Conservation (phyloP, 106 monocot genomes). For the Acorus gramineus region DNA sequence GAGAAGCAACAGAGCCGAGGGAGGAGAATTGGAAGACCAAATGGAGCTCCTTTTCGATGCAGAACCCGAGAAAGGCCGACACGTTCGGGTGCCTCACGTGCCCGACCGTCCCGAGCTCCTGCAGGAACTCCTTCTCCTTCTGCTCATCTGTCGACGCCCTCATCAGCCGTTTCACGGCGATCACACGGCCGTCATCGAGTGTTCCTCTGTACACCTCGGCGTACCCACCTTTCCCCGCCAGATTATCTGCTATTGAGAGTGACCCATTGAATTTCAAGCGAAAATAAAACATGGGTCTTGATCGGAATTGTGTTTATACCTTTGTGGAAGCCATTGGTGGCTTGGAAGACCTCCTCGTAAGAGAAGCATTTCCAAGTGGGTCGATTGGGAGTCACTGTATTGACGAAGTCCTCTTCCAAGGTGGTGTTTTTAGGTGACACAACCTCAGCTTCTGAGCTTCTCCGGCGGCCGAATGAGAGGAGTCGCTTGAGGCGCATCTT, state of each 20-base stretch:
- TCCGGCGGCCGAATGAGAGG: too few relatives aligned
- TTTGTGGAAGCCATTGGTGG: conserved; percentile 48
- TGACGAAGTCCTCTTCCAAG: too few relatives aligned
- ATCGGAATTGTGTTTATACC: conserved; percentile 12
- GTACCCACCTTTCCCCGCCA: conserved; percentile 65
- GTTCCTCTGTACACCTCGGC: conserved; percentile 60
- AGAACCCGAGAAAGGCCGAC: conserved; percentile 49
- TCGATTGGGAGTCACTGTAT: too few relatives aligned
- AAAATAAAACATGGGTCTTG: neutral
- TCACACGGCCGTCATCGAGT: conserved; percentile 26
- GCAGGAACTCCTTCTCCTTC: conserved; percentile 58
- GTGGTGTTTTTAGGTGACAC: too few relatives aligned
- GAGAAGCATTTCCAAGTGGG: conserved; percentile 53
- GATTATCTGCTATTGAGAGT: conserved; percentile 27
- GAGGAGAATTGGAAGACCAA: conserved; percentile 61
- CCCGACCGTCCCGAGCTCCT: conserved; percentile 47
- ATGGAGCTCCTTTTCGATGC: conserved; percentile 45
- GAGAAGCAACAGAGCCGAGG: conserved; percentile 43
- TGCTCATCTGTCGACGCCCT: conserved; percentile 36
- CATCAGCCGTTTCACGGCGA: conserved; percentile 52
- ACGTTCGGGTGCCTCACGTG: conserved; percentile 60
- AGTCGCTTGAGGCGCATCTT: too few relatives aligned
- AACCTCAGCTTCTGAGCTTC: too few relatives aligned
- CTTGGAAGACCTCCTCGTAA: conserved; percentile 36
- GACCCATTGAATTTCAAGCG: neutral